phyloP scores from a whole-genome alignment of 108 stramenopile genomes.

The Hondaea fermentalgiana region DNA sequence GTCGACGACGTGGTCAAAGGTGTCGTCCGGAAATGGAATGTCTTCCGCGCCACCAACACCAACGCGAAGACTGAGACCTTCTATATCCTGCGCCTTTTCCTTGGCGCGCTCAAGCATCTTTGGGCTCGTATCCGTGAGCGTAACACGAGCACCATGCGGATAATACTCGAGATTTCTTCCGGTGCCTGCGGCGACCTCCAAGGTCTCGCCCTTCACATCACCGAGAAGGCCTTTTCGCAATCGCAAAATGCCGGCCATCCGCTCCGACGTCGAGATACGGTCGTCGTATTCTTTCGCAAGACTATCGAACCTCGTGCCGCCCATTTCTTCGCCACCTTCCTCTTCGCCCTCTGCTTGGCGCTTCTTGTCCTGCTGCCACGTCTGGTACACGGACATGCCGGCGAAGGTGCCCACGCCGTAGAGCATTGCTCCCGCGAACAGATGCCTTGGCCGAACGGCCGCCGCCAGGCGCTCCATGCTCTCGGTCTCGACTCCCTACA shows the following conservation, averaged over 20 bases:
- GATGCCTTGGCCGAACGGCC: not conserved
- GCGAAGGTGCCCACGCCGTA: not conserved
- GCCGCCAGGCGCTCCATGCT: not conserved
- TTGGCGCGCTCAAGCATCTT: conserved; percentile 61
- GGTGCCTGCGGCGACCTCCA: conserved; percentile 80
- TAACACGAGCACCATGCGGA: conserved; percentile 43
- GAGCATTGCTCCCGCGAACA: not conserved
- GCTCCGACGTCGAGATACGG: not conserved
- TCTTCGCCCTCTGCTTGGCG: no score
- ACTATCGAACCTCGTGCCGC: not conserved
- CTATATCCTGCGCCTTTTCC: not conserved
- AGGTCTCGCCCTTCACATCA: conserved; percentile 44
- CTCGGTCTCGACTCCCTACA: no score
- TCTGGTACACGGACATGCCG: not conserved
- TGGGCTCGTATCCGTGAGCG: conserved; percentile 63
- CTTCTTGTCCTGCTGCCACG: not conserved
- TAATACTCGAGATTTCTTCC: conserved; percentile 68
- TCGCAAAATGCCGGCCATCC: not conserved
- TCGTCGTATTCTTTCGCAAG: not conserved
- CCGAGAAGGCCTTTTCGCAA: not conserved
- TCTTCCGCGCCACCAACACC: not conserved
- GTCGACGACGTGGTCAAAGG: conserved; percentile 77
- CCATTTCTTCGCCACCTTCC: not conserved
- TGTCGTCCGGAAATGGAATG: conserved; percentile 49
- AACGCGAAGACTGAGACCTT: not conserved